Evolutionary conservation across 352 stramenopile species (phyloP).

Genomic region (Hyaloperonospora brassicae): DNA sequence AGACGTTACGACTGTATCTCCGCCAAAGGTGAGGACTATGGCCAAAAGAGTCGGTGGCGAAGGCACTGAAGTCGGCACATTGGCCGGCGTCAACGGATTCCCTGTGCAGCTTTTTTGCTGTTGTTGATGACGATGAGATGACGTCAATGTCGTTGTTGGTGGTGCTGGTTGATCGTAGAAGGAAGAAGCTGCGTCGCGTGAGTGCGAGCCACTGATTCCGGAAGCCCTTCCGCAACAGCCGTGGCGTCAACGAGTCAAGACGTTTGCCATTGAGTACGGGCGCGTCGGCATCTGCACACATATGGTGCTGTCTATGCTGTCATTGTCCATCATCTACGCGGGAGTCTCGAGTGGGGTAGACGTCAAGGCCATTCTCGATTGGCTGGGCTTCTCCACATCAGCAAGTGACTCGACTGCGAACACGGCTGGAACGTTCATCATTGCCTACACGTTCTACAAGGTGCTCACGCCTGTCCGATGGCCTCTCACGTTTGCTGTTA

Average conservation of each 20-base stretch:
- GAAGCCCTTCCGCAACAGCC: constrained; percentile 20
- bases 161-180: constrained; percentile 2
- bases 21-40: constrained; percentile 15
- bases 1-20: constrained; percentile 9
- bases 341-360: constrained; percentile 65
- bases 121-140: too few species aligned
- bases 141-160: too few species aligned
- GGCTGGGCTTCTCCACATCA: constrained; percentile 34
- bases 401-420: constrained; percentile 42
- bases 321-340: constrained; percentile 69
- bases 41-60: not conserved
- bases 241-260: constrained; percentile 68
- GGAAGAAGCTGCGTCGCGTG: constrained; percentile 11
- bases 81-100: not conserved
- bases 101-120: too few species aligned
- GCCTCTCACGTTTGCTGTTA: constrained; percentile 75
- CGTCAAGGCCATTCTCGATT: constrained; percentile 43
- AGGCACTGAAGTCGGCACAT: not conserved
- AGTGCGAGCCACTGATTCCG: constrained; percentile 12
- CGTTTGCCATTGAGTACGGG: constrained; percentile 76
- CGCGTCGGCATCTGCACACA: constrained; percentile 71
- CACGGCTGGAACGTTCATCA: constrained; percentile 65
- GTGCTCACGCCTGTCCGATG: constrained; percentile 63
- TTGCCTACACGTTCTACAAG: constrained; percentile 81
- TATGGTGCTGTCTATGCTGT: constrained; percentile 62